Evolutionary conservation across 1,284 basidiomycete genomes (phyloP), one percentile per base, ranked within the genome.

Genomic region (Erythrobasidium hasegawianum): DNA sequence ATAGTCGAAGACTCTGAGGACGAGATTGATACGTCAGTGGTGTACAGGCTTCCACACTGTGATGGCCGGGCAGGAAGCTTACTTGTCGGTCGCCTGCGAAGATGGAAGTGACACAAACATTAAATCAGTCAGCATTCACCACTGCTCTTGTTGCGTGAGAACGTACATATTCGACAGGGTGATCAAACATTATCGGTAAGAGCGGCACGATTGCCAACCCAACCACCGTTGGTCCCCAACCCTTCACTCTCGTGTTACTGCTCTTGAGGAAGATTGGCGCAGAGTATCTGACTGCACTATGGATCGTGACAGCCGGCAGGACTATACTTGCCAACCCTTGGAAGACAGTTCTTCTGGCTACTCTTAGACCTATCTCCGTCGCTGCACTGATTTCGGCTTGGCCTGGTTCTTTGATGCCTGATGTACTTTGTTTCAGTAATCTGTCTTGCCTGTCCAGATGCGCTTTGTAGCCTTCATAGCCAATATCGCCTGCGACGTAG

Each of bases 391-490:
- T 54, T 20, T 33, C 14, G 29, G 55, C 54, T 26, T 56, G 40
- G 2, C 20, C 50, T 16, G 54, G 9, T 18, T 13, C 56, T 18
- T 33, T 24, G 22, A 53, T 16, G 7, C 2, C 14, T 7, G 18
- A 2, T 41, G 33, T 9, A 5, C 14, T 24, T 16, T 10, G 59
- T 88, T 84, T 77, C 90, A 86, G 57, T 85, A 85, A 20, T 87
- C 88, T 24, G 85, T 80, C 76, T 91, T 81, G 8, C 81, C 82
- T 38, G 53, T 81, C 81, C 68, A 85, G 80, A 70, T 86, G 83
- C 1, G 88, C 85, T 76, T 93, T 93, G 80, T 91, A 96, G 2
- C 90, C 86, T 75, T 94, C 91, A 77, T 91, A 95, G n/a, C 84
- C 82, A 43, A 95, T 90, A 75, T 96, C 93, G 56, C 89, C 90